Base-by-base conservation (phyloP, 306 rosid genomes). In the Argentina anserina region DNA sequence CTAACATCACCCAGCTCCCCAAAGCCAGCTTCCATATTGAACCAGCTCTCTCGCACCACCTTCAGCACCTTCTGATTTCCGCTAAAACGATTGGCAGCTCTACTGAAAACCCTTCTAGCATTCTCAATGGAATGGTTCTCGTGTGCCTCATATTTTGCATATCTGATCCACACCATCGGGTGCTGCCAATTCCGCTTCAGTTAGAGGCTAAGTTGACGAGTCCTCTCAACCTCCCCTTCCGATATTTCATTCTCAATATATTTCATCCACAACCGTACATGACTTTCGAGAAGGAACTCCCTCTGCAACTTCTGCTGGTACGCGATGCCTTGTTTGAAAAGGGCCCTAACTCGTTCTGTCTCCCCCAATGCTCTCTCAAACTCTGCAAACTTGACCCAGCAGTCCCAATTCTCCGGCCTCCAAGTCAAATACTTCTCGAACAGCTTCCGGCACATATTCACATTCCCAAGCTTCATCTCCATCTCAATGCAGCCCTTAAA, bases 401-500 rank as follows among this genome's bases (percentile, higher is more conserved):
- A 97, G 78, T 89, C 85, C 61, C 97, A 91, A 56, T 93, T 93
- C 45, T 90, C 90, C 7, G 96, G 98, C 0, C 88, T 76, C 92
- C 94, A 89, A 75, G 81, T 91, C 66, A 89, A 67, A 81, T 89
- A 90, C 79, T 89, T 90, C 62, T 89, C 96, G 75, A 89, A 90
- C 17, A 90, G 72, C 52, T 86, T 93, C 42, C 98, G 83, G 62
- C 94, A 87, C 25, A 92, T 81, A 56, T 93, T 93, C 65, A 89
- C 79, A 61, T 93, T 90, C 42, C 92, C 92, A 72, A 90, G 90
- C 49, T 90, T 91, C 74, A 90, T 82, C 72, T 93, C 98, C 72
- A 90, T 87, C 89, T 90, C 98, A 37, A 93, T 89, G 81, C 89
- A 93, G 75, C 87, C 87, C 78, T 87, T 89, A 71, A 90, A 93